These are phyloP conservation scores for Pseudocohnilembus persalinus DNA, from an alignment of 169 alveolate species.

Conservation along the genomic window DNA sequence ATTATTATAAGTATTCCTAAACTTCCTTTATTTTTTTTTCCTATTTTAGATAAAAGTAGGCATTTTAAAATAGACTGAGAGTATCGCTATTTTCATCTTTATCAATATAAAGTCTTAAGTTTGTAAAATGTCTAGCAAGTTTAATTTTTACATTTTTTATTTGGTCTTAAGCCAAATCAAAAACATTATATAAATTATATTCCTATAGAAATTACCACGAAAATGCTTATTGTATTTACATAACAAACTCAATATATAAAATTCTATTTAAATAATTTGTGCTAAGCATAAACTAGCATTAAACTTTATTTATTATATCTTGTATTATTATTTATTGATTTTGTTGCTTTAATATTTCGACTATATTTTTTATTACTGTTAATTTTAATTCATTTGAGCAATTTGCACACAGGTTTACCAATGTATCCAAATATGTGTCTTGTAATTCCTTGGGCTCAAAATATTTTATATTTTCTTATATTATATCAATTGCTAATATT, in stretches of 20 bases:
- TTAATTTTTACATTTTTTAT: no score
- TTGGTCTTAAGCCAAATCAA: background rate
- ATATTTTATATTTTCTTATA: no score
- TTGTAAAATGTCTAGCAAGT: background rate
- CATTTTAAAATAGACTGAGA: no score
- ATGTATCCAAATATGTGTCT: background rate
- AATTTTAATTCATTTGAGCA: background rate
- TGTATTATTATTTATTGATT: no score
- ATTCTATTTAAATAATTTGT: background rate
- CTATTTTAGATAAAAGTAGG: no score
- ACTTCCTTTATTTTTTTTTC: no score
- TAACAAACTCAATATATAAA: no score
- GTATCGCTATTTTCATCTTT: background rate
- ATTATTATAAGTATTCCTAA: no score
- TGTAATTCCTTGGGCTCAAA: background rate
- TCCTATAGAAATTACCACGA: background rate
- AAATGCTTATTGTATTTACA: background rate
- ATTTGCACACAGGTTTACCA: background rate
- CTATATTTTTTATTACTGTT: background rate
- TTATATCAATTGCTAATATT: no score
- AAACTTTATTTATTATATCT: background rate
- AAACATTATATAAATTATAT: background rate
- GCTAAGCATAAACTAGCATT: background rate
- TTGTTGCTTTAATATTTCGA: no score
- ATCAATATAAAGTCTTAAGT: background rate